Base-by-base conservation (phyloP, 169 alveolate species). In the Perkinsus chesapeaki region DNA sequence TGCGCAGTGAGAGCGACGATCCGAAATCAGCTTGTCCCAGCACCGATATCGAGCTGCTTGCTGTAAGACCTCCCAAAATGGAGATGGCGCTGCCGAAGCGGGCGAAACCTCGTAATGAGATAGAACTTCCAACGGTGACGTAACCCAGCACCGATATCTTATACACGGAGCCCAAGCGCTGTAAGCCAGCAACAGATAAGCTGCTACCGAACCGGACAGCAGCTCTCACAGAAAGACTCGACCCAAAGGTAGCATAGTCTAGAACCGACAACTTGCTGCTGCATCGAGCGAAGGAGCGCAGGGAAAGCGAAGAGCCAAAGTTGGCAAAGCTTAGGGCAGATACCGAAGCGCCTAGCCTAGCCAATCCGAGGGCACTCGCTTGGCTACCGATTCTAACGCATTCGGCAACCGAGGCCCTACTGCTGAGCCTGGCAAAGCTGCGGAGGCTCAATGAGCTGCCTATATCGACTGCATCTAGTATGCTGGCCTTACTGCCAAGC, bases 151-250 rank as follows among this genome's bases (percentile, higher is more conserved):
- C 43, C 9, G 92, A 91, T 39, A 90, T 36, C 92, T 39, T 31
- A 3, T 36, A 31, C 48, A 31, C 36, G 7, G 48, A 36, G 16
- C 92, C 92, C 47, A 90, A 90, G 39, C 47, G 47, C 31, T 20
- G n/a, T 31, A 90, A 31, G 92, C 92, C 92, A 27, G n/a, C 39
- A 39, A 90, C 39, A 5, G 92, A 90, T 10, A 90, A 3, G 39
- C 92, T 38, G 92, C 92, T 90, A 16, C 92, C 92, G 92, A 90
- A 36, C 48, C 92, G 92, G 20, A 90, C 43, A 20, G 43, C 39
- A n/a, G 39, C 3, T 34, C 92, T 36, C 39, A 90, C 34, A 20
- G 48, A 36, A 43, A 90, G 48, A 20, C 39, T 23, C 48, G 48
- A 36, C 31, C 92, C 92, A 3, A 90, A 43, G 10, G 31, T 34